phyloP scores from a whole-genome alignment of 495 filamentous ascomycete genomes.

The Tetracladium setigerum region DNA sequence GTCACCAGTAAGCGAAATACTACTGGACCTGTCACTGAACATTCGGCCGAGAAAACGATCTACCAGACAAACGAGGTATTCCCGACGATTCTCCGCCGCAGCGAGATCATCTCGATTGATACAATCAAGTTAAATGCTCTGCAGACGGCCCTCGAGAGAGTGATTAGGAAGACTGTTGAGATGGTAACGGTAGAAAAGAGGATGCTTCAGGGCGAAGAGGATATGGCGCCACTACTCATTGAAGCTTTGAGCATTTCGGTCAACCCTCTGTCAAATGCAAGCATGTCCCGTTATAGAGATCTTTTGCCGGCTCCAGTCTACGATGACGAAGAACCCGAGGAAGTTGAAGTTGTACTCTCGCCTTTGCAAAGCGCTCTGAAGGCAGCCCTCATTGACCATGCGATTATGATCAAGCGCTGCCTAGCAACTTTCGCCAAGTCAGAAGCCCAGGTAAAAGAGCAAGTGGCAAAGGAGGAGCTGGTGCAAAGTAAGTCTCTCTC shows the following conservation, averaged over 20 bases:
- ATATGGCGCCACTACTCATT: constrained; percentile 50
- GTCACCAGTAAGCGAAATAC: constrained; percentile 61
- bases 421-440: constrained; percentile 58
- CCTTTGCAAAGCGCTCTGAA: constrained; percentile 77
- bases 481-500: constrained; percentile 28
- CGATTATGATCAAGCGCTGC: constrained; percentile 76
- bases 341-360: constrained; percentile 44
- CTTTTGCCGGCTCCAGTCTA: constrained; percentile 44
- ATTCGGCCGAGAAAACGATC: constrained; percentile 79
- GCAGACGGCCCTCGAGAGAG: constrained; percentile 86
- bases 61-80: constrained; percentile 82
- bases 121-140: constrained; percentile 10
- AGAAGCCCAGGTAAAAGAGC: constrained; percentile 19
- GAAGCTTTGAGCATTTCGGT: constrained; percentile 70
- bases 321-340: constrained; percentile 36
- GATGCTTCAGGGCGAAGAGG: constrained; percentile 65
- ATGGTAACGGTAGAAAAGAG: constrained; percentile 66
- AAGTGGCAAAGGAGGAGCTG: constrained; percentile 29
- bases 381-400: constrained; percentile 83
- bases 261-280: constrained; percentile 56
- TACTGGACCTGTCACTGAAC: constrained; percentile 53
- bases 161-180: constrained; percentile 83
- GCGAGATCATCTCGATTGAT: constrained; percentile 64
- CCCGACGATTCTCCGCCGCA: constrained; percentile 83
- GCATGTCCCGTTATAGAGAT: constrained; percentile 66